Evolutionary conservation across 768 basidiomycete species (phyloP), one percentile per base, ranked within the genome.

Genomic region (Termitomyces sp.): DNA sequence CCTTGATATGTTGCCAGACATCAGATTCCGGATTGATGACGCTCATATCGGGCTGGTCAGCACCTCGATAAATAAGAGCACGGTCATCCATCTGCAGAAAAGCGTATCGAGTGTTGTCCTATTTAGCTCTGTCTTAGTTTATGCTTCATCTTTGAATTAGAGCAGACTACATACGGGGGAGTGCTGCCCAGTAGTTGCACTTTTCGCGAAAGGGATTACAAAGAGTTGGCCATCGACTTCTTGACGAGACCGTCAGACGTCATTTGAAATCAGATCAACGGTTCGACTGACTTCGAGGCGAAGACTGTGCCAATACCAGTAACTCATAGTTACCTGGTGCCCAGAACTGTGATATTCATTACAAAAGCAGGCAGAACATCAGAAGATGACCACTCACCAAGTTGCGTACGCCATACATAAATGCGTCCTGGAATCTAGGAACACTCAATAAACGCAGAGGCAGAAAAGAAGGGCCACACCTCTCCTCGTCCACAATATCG

Each of bases 1-100:
- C 93, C 82, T 95, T 96, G 70, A 98, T 89, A 72, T 91, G 89
- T 63, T 98, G 94, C 95, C 96, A 98, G 17, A 98, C 95, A 65
- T 98, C 95, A 3, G 92, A 92, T 68, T 96, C 94, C 16, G 95
- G 94, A 66, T 98, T 98, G 66, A 98, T 97, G 56, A 99, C 87
- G 66, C 93, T 96, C 87, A 97, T 89, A 67, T 98, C 95, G 5
- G 96, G 95, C 68, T 98, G 95, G 69, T 98, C 96, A 28, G 95
- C 93, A 14, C 96, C 95, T 54, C 96, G 83, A 69, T 98, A 99
- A 16, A 98, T 85, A 0, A 97, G 79, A 2, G 91, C 89, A 41
- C 93, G 84, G 64, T 98, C 96, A 64, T 98, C 94, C 83, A 95
- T 84, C 72, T 96, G 94, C 40, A 98, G 77, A 72, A 96, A 96